Evolutionary conservation across 345 rosid species (phyloP), one percentile per base, ranked within the genome.

Genomic region (Corymbia maculata): DNA sequence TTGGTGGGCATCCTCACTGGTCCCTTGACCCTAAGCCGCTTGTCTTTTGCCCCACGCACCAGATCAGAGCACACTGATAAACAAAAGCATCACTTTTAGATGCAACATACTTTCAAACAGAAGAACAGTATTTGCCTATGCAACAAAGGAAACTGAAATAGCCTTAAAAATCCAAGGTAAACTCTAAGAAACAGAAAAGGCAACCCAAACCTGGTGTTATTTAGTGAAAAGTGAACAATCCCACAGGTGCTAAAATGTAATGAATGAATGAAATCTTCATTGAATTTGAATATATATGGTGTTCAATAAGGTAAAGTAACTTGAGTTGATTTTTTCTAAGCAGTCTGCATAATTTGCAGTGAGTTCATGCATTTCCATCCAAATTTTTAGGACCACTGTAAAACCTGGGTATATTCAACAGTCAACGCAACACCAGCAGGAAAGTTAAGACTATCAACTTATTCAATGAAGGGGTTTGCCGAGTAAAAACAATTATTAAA

Each of bases 1-100:
- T 87, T 89, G 51, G 91, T 89, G 85, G 91, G 91, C 91, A 89
- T 89, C 75, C 91, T 87, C 64, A 87, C 89, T 0, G 91, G 91
- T 85, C 91, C 91, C 89, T 89, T 89, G 30, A 89, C 91, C 79
- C 85, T 57, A 50, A 89, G 91, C 7, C 55, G 42, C 86, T 89
- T 89, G 59, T 86, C 70, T 86, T 89, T 87, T 47, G 89, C 91
- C 57, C 91, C 91, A 32, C 87, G 87, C 86, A 89, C 89, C 51
- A 89, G 85, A 89, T 89, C 91, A 16, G 91, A 11, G 50, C 91
- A 89, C 45, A 89, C 91, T 89, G 47, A 47, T 53, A 61, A 10
- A 22, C 9, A 59, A 85, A 66, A 66, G 9, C 13, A 47, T 16
- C 8, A 51, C 86, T 64, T 75, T 75, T 75, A 75, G 49, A 75